Percentiles rank a stretch among this genome's conserved stretches.
Conservation (phyloP, 2,329 filamentous ascomycete genomes). For the Cytospora paraplurivora region DNA sequence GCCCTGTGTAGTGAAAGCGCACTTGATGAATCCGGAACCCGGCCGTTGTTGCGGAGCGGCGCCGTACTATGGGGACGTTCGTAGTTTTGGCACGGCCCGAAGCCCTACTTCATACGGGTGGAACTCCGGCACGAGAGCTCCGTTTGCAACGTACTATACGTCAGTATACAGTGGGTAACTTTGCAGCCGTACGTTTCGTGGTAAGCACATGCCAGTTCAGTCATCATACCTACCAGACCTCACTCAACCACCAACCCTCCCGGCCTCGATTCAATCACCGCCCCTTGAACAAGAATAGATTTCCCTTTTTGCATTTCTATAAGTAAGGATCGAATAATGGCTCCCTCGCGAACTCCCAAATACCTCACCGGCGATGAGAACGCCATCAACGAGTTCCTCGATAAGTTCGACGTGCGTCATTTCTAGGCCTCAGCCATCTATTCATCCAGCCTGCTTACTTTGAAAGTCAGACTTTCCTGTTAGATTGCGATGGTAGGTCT, state of each 20-base stretch:
- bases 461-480: slow-evolving; percentile 73
- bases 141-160: background rate
- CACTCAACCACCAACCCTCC: background rate
- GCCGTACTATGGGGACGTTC: background rate
- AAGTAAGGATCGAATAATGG: background rate
- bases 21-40: too few relatives aligned
- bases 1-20: too few relatives aligned
- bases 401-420: slow-evolving; percentile 83
- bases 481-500: slow-evolving; percentile 89
- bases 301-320: background rate
- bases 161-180: background rate
- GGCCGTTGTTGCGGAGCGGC: too few relatives aligned
- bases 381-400: slow-evolving; percentile 80
- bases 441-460: slow-evolving; percentile 26
- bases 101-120: too few relatives aligned
- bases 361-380: slow-evolving; percentile 78
- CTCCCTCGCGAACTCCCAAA: slow-evolving; percentile 48
- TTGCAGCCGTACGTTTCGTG: background rate
- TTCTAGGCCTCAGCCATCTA: slow-evolving; percentile 25
- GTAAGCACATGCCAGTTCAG: background rate
- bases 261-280: background rate
- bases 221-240: background rate
- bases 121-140: too few relatives aligned
- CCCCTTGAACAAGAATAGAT: background rate
- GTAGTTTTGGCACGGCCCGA: background rate